A percentile compares a stretch with the other conserved stretches of the same genome.
Conservation (phyloP, 164 flowering plant species). For the Houttuynia cordata region DNA sequence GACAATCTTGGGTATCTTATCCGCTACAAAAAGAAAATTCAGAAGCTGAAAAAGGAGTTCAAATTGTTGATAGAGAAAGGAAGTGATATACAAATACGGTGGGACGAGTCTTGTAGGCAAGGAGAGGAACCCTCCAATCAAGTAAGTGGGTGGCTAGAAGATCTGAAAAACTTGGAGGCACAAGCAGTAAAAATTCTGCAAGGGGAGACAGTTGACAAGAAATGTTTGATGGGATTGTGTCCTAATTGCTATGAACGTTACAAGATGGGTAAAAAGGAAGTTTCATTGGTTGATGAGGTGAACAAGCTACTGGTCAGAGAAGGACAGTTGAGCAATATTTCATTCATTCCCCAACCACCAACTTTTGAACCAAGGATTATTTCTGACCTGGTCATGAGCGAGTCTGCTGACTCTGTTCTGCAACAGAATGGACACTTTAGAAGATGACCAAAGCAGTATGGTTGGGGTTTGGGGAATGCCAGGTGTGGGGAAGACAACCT, state of each 20-base stretch:
- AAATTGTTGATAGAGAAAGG: background rate
- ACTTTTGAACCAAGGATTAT: background rate
- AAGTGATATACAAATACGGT: background rate
- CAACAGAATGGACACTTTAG: background rate
- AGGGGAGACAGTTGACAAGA: conserved; percentile 1
- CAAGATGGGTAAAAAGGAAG: conserved; percentile 4
- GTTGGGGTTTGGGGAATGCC: conserved; percentile 8
- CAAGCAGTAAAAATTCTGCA: background rate
- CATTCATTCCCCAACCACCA: background rate
- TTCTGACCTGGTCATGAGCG: background rate
- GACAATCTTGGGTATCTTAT: conserved; percentile 1
- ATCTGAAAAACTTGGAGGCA: background rate
- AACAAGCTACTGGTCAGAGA: background rate
- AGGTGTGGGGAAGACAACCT: conserved; percentile 10
- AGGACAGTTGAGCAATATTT: background rate
- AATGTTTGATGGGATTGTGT: conserved; percentile 6
- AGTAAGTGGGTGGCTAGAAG: conserved; percentile 10
- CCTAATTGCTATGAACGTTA: conserved; percentile 4
- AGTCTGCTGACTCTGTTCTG: background rate
- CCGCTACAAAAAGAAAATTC: conserved; percentile 2
- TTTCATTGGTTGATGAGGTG: background rate
- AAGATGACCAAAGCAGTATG: background rate
- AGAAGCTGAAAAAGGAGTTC: background rate
- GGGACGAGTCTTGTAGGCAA: background rate
- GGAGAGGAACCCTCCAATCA: background rate